Evolutionary conservation across 306 rosid genomes (phyloP).

Genomic region (Vigna radiata): DNA sequence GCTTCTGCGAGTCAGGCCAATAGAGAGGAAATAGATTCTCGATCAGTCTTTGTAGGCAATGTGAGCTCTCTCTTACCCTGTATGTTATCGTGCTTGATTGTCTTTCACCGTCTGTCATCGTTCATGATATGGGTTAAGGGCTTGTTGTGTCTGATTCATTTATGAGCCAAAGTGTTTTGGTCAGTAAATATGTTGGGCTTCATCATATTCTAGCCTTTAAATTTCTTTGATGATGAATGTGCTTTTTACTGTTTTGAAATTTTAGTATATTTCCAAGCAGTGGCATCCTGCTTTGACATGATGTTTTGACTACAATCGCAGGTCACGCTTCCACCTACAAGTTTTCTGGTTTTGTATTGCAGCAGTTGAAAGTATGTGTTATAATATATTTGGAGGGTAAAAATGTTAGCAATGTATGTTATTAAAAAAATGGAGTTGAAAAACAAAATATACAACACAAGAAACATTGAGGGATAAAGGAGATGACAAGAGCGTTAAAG

Average conservation of each 20-base stretch:
- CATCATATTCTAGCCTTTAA: not conserved
- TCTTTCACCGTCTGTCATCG: conserved; percentile 14
- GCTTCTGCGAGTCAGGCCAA: conserved; percentile 67
- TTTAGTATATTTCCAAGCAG: conserved; percentile 38
- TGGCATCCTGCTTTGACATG: conserved; percentile 47
- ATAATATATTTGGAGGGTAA: conserved; percentile 39
- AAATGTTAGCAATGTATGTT: conserved; percentile 14
- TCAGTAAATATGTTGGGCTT: conserved; percentile 8
- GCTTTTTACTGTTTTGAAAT: conserved; percentile 33
- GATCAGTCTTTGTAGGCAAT: conserved; percentile 83
- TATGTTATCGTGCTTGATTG: conserved; percentile 15
- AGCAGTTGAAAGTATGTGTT: conserved; percentile 50
- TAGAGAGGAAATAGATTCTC: conserved; percentile 76
- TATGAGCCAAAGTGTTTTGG: conserved; percentile 19
- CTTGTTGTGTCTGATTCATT: conserved; percentile 17
- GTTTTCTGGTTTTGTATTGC: conserved; percentile 57
- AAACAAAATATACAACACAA: not conserved
- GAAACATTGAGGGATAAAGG: conserved; percentile 1
- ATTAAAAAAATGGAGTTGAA: conserved; percentile 30
- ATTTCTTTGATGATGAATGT: conserved; percentile 14
- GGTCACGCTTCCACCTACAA: conserved; percentile 55
- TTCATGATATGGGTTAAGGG: conserved; percentile 12
- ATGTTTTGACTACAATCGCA: conserved; percentile 59
- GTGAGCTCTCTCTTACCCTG: conserved; percentile 55
- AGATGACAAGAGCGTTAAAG: conserved; percentile 23